phyloP scores from a whole-genome alignment of 1,139 yeast species.

The Kodamaea sp. region DNA sequence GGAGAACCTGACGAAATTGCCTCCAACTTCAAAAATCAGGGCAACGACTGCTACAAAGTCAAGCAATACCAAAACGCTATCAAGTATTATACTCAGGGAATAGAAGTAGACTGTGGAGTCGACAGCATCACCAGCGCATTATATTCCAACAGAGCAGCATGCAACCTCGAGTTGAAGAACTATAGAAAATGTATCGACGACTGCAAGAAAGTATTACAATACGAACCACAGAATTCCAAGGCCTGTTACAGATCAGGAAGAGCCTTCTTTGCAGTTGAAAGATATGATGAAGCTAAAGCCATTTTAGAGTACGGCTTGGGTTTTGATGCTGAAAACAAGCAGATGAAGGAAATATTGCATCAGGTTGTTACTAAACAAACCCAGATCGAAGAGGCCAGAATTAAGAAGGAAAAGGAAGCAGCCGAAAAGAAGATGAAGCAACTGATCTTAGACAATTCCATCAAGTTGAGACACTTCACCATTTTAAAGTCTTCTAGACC shows the following conservation, averaged over 20 bases:
- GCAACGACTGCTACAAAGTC: conserved; percentile 78
- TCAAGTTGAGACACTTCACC: conserved; percentile 54
- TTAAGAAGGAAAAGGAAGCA: conserved; percentile 34
- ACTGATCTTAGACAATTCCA: conserved; percentile 50
- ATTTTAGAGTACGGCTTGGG: conserved; percentile 64
- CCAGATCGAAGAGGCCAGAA: conserved; percentile 32
- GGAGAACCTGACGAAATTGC: conserved; percentile 96
- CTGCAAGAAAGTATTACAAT: conserved; percentile 67
- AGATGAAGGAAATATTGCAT: conserved; percentile 46
- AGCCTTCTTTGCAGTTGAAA: conserved; percentile 71
- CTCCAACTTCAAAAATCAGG: conserved; percentile 85
- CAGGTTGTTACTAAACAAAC: conserved; percentile 43
- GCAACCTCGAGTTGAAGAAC: conserved; percentile 82
- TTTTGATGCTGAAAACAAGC: conserved; percentile 58
- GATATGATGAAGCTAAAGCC: conserved; percentile 70
- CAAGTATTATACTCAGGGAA: conserved; percentile 75
- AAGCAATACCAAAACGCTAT: conserved; percentile 77
- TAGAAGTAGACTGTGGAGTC: conserved; percentile 66
- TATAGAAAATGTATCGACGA: conserved; percentile 86
- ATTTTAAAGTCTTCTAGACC: conserved; percentile 53
- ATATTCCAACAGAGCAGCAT: conserved; percentile 83
- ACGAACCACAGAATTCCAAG: conserved; percentile 73
- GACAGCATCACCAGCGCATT: conserved; percentile 57
- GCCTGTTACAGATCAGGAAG: conserved; percentile 85
- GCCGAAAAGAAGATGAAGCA: conserved; percentile 32